Evolutionary conservation across 768 basidiomycete species (phyloP).

Genomic region (Leccinellum albellum): DNA sequence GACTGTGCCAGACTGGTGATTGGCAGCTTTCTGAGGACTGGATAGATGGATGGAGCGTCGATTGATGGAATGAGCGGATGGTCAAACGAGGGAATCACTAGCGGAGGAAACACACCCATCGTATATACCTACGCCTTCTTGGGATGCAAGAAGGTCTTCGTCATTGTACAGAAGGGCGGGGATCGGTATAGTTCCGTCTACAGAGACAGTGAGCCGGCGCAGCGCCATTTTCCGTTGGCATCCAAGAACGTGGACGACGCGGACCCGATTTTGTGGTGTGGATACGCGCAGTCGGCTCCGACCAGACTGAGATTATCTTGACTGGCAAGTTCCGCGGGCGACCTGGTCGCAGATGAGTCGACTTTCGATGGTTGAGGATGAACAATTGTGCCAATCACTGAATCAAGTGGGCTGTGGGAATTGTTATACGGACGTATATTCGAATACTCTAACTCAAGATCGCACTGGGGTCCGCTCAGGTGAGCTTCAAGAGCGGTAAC

Average conservation of each 20-base stretch:
- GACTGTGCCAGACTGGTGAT: conserved; percentile 71
- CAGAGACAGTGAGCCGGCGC: conserved; percentile 48
- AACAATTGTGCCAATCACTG: conserved; percentile 4
- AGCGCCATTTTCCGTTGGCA: conserved; percentile 42
- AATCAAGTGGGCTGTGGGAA: conserved; percentile 9
- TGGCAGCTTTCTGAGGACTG: conserved; percentile 78
- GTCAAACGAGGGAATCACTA: conserved; percentile 13
- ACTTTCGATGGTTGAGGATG: neutral
- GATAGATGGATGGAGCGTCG: conserved; percentile 24
- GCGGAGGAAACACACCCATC: conserved; percentile 62
- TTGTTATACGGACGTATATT: conserved; percentile 10
- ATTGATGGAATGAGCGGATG: conserved; percentile 23
- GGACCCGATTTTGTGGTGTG: conserved; percentile 1
- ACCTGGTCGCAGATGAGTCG: conserved; percentile 6
- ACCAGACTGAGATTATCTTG: neutral
- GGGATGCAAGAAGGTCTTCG: conserved; percentile 69
- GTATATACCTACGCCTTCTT: conserved; percentile 85
- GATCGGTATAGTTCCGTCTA: conserved; percentile 79
- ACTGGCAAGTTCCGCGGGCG: neutral
- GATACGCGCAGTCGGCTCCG: neutral
- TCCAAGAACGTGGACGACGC: conserved; percentile 1
- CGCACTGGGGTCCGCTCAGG: conserved; percentile 13
- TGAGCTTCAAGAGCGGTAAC: conserved; percentile 19
- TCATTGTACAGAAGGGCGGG: conserved; percentile 74
- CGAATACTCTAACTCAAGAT: conserved; percentile 3